Evolutionary conservation across 2,329 filamentous ascomycete genomes (phyloP), one percentile per base, ranked within the genome.

Genomic region (Trichophyton mentagrophytes): DNA sequence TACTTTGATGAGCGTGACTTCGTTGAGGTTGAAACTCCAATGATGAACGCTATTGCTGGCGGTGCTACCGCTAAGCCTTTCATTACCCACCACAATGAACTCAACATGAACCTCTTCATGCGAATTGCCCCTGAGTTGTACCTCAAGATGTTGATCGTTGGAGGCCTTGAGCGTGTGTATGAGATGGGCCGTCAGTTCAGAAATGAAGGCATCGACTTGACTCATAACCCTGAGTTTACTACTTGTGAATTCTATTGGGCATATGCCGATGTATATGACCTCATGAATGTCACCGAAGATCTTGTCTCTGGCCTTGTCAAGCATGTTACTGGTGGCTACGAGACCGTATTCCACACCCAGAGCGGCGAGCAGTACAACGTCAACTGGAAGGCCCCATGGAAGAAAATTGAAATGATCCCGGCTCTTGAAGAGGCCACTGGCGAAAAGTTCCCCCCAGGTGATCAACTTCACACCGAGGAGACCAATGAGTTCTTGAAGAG

Each of bases 151-250:
- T 80, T 88, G 62, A 88, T 97, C 57, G 92, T 99, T 36, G 95
- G 95, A 70, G 93, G 92, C 62, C 82, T 97, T 47, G 89, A 96
- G 78, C 85, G 89, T 68, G 93, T 99, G 13, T 99, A 96, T 76
- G 93, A 99, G 74, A 85, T 99, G 64, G 93, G 93, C 65, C 87
- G 90, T 66, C 90, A 95, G 73, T 99, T 99, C 83, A 81, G 93
- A 69, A 99, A 99, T 71, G 91, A 96, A 75, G 86, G 88, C 62
- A 87, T 90, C 65, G 90, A 95, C 73, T 79, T 93, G 58, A 99
- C 93, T 6, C 93, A 99, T 80, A 99, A 97, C 79, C 93, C 89
- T 44, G 93, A 99, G 73, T 99, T 99, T 79, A 99, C 93, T 49
- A 95, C 90, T 27, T 89, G 90, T 74, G 93, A 99, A 75, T 97